A percentile compares a stretch with the other conserved stretches of the same genome.
Conservation (phyloP, 305 asterid species). For the Solanum hybrid region DNA sequence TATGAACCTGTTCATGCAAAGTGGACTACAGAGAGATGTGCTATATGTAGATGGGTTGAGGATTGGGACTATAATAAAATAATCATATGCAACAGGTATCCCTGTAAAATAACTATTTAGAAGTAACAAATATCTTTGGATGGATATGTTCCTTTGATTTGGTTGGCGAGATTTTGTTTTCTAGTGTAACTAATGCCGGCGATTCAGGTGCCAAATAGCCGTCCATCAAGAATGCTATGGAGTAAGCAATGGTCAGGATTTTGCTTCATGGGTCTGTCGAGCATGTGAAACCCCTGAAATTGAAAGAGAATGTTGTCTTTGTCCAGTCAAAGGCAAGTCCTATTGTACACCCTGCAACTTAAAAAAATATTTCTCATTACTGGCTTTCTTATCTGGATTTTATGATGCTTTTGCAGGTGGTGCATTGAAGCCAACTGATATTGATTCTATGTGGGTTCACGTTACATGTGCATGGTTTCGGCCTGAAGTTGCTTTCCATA, state of each 20-base stretch:
- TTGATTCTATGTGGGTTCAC: conserved; percentile 81
- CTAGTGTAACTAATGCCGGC: not conserved
- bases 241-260: conserved; percentile 48
- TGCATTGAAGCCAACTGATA: conserved; percentile 89
- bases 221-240: conserved; percentile 99
- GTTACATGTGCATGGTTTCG: conserved; percentile 97
- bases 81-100: conserved; percentile 89
- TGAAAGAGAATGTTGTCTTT: conserved; percentile 82
- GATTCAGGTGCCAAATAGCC: conserved; percentile 82
- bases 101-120: not conserved
- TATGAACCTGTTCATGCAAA: conserved; percentile 62
- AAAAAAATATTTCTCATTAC: not conserved
- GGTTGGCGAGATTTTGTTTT: not conserved
- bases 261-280: conserved; percentile 95
- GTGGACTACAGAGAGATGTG: conserved; percentile 98
- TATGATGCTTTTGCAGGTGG: conserved; percentile 58
- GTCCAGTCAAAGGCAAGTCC: conserved; percentile 88
- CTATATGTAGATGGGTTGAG: conserved; percentile 96
- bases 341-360: conserved; percentile 10
- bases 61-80: conserved; percentile 96
- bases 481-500: conserved; percentile 73
- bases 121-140: not conserved
- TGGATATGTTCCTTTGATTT: conserved; percentile 7
- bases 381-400: not conserved
- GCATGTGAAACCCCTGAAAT: conserved; percentile 87